These are phyloP conservation scores for Peronospora farinosa DNA, from an alignment of 352 stramenopile species.

Conservation along the genomic window DNA sequence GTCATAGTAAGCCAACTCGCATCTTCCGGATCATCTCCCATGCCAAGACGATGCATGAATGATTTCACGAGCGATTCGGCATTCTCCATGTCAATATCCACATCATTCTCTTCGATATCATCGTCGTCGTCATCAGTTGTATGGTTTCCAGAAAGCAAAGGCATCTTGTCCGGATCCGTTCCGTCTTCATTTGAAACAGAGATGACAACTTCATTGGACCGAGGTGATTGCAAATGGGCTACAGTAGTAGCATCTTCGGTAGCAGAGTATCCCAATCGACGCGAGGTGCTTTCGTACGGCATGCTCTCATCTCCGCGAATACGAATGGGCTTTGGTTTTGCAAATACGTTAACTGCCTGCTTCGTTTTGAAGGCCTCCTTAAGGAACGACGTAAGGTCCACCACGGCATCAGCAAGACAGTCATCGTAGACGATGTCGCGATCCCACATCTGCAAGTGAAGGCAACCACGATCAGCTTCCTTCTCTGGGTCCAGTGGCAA, in stretches of 20 bases:
- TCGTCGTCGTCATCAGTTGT: slow-evolving; percentile 19
- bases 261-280: slow-evolving; percentile 20
- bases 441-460: slow-evolving; percentile 81
- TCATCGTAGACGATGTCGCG: slow-evolving; percentile 74
- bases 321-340: slow-evolving; percentile 55
- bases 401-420: slow-evolving; percentile 63
- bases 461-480: slow-evolving; percentile 56
- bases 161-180: slow-evolving; percentile 13
- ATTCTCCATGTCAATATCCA: slow-evolving; percentile 46
- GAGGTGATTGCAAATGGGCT: slow-evolving; percentile 17
- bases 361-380: slow-evolving; percentile 68
- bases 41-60: slow-evolving; percentile 67
- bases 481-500: slow-evolving; percentile 67
- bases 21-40: slow-evolving; percentile 74
- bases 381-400: slow-evolving; percentile 59
- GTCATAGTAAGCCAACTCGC: slow-evolving; percentile 69
- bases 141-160: slow-evolving; percentile 17
- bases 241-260: slow-evolving; percentile 23
- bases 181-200: slow-evolving; percentile 21
- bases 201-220: slow-evolving; percentile 20
- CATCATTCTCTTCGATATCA: slow-evolving; percentile 24
- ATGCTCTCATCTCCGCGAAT: slow-evolving; percentile 34
- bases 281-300: slow-evolving; percentile 22
- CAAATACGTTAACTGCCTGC: slow-evolving; percentile 64
- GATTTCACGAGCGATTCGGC: slow-evolving; percentile 63